Conservation (phyloP, 306 rosid genomes). For the Cucurbita pepo region DNA sequence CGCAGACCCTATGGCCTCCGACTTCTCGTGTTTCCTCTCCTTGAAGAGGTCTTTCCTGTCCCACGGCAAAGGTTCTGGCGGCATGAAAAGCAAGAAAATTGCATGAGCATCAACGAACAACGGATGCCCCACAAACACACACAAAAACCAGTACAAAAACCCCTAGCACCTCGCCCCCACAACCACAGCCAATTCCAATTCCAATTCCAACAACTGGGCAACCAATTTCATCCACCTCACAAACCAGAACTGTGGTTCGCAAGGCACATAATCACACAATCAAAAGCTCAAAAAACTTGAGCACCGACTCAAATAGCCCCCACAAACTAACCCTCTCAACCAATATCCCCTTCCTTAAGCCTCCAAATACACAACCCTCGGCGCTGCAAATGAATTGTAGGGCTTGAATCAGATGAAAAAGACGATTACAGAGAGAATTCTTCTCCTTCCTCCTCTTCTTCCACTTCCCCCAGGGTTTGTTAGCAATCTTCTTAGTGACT, state of each 20-base stretch:
- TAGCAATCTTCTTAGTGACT: conserved; percentile 8
- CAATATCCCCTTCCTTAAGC: conserved; percentile 14
- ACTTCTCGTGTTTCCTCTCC: conserved; percentile 97
- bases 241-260: conserved; percentile 20
- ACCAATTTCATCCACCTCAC: conserved; percentile 1
- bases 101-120: conserved; percentile 54
- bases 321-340: conserved; percentile 3
- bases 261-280: not conserved
- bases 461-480: conserved; percentile 9
- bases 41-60: conserved; percentile 94
- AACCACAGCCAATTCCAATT: not conserved
- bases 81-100: conserved; percentile 77
- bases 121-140: not conserved
- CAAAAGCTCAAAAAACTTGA: conserved; percentile 14
- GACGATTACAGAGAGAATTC: not conserved
- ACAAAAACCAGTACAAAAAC: not conserved
- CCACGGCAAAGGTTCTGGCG: conserved; percentile 97
- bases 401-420: conserved; percentile 25
- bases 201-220: not conserved
- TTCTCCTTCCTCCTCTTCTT: not conserved
- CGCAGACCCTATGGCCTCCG: conserved; percentile 65
- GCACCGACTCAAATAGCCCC: conserved; percentile 16
- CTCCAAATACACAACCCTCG: not conserved
- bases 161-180: not conserved
- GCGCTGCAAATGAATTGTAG: not conserved